Evolutionary conservation across 2,329 filamentous ascomycete genomes (phyloP), one percentile per base, ranked within the genome.

Genomic region (Ophiostoma quercus): DNA sequence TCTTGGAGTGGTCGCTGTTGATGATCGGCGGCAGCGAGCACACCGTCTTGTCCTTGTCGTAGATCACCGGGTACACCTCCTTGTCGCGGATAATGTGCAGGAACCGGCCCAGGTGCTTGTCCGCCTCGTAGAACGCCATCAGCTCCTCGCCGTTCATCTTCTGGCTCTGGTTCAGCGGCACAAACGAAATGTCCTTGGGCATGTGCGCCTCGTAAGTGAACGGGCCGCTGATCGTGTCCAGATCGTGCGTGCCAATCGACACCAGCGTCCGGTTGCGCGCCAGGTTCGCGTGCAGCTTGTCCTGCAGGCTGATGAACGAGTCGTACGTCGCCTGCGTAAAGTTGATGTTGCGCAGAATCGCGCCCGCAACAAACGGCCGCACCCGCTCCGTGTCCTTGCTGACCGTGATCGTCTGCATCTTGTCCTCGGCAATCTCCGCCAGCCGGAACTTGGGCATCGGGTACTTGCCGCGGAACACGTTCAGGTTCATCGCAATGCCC

Each of bases 21-120:
- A 99, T 99, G 76, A 99, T 98, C 22, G 95, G 95, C 1, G 95
- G 95, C 76, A 99, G 85, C 8, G 94, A 98, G 81, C 95, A 94
- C 47, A 99, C 93, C 63, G 87, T 88, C 62, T 88, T 86, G 77
- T 97, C 91, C 68, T 92, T 87, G 79, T 99, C 95, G 79, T 93
- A 94, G 77, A 99, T 96, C 77, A 96, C 93, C 29, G 95, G 95
- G 79, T 99, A 99, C 62, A 97, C 90, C 5, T 94, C 92, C 67
- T 92, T 92, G 80, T 98, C 94, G 73, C 90, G 88, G 78, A 99
- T 96, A 76, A 99, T 99, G 81, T 94, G 92, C 63, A 99, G 86
- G 81, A 68, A 74, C 76, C 90, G 90, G 66, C 93, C 90, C 66
- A 99, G 84, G 77, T 99, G 91, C 81, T 91, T 94, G 82, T 99